phyloP scores from a whole-genome alignment of 192 early-diverging fungal species.

The Dimargaris cristalligena region DNA sequence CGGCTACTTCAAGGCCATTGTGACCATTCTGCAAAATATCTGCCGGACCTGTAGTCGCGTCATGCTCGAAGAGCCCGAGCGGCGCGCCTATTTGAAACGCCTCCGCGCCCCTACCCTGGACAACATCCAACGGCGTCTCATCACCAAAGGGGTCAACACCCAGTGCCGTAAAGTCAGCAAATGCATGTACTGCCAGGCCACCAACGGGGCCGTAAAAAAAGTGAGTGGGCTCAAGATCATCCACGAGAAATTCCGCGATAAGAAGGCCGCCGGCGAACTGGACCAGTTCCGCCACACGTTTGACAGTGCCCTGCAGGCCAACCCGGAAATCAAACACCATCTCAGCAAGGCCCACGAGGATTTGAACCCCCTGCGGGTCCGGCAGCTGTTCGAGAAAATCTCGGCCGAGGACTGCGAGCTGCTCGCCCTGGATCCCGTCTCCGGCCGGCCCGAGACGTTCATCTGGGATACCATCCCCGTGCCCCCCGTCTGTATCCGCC shows the following conservation, averaged over 20 bases:
- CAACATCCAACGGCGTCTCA: conserved; percentile 50
- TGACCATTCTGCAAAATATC: conserved; percentile 85
- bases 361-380: conserved; percentile 76
- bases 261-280: conserved; percentile 59
- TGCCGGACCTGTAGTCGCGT: conserved; percentile 91
- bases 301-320: conserved; percentile 45
- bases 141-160: conserved; percentile 70
- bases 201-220: conserved; percentile 89
- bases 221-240: conserved; percentile 86
- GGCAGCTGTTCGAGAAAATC: conserved; percentile 73
- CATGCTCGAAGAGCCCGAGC: conserved; percentile 63
- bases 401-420: conserved; percentile 89
- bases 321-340: conserved; percentile 59
- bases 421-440: conserved; percentile 71
- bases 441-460: conserved; percentile 80
- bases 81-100: conserved; percentile 46
- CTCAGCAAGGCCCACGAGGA: conserved; percentile 82
- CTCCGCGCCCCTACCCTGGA: conserved; percentile 68
- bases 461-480: conserved; percentile 91
- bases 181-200: conserved; percentile 65
- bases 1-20: conserved; percentile 85
- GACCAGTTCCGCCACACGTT: conserved; percentile 58
- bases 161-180: conserved; percentile 72
- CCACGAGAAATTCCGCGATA: conserved; percentile 84
- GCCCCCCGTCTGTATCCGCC: conserved; percentile 89